Percentiles rank a stretch among this genome's conserved stretches.
Conservation (phyloP, 179 eudicot species). For the Spergularia azorica region DNA sequence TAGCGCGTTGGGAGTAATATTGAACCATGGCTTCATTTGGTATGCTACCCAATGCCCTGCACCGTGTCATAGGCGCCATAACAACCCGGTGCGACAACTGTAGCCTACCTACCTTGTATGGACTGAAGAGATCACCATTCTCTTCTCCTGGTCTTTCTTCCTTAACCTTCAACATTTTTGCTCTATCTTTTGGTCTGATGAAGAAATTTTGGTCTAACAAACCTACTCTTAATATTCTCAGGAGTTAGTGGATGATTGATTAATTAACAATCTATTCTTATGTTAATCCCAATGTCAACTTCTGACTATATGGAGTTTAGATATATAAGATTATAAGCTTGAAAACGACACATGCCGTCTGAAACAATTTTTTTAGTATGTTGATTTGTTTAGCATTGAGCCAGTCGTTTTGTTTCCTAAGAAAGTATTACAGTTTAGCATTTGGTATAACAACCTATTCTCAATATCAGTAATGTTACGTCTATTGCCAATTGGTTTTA, state of each 20-base stretch:
- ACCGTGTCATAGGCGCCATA: constrained; percentile 82
- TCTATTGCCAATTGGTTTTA: no score
- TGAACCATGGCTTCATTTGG: constrained; percentile 54
- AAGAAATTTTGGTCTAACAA: neutral
- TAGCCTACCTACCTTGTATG: constrained; percentile 36
- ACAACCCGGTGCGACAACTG: constrained; percentile 64
- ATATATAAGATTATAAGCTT: no score
- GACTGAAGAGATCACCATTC: constrained; percentile 33
- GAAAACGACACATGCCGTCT: no score
- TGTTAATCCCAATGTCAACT: no score
- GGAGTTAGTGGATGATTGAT: neutral
- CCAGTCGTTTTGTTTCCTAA: no score
- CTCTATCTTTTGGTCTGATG: neutral
- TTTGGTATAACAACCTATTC: no score
- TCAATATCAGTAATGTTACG: neutral
- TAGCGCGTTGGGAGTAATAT: constrained; percentile 72
- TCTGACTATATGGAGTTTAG: no score
- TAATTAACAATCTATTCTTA: neutral
- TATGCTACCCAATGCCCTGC: constrained; percentile 61
- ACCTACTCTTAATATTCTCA: neutral
- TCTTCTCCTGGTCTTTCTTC: neutral
- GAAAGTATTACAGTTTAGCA: no score
- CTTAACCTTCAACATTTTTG: neutral
- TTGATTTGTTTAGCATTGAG: no score
- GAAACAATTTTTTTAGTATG: no score